Evolutionary conservation across 495 filamentous ascomycete species (phyloP), one percentile per base, ranked within the genome.

Genomic region (Thozetella sp.): DNA sequence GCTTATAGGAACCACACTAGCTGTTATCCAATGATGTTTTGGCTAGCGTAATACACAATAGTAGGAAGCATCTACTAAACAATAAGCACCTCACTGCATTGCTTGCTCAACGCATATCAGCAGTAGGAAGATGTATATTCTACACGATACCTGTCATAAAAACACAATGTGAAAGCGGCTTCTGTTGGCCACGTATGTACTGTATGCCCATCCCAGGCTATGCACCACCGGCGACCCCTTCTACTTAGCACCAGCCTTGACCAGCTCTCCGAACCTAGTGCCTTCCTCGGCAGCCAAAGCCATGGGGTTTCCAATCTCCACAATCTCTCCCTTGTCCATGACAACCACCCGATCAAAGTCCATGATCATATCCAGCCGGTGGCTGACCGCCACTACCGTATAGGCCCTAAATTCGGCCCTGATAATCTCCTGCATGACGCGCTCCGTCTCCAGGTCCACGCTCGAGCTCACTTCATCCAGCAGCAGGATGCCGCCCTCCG

Each of bases 321-420:
- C 71, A 51, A 81, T 64, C 63, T 64, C 56, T 10, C 74, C 74
- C 25, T 58, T 67, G 19, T 73, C 74, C 78, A 82, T 77, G 0
- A 82, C 72, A 1, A 80, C 68, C 1, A 82, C 76, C 22, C 67
- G 63, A 57, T 84, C 76, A 61, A 79, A 78, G 45, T 76, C 71
- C 69, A 80, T 74, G 3, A 81, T 65, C 63, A 76, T 76, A 2
- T 78, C 73, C 10, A 82, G 54, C 57, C 76, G 73, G 63, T 85
- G 79, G 12, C 71, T 76, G 3, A 85, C 76, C 51, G 73, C 69
- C 1, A 84, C 67, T 19, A 84, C 69, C 0, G 81, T 84, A 27
- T 80, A 79, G 17, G 62, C 69, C 24, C 37, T 57, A 57, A 83
- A 83, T 61, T 83, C 75, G 2, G 40, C 52, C 22, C 61, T 51